Evolutionary conservation across 1,284 basidiomycete genomes (phyloP), one percentile per base, ranked within the genome.

Genomic region (Ustilago hordei): DNA sequence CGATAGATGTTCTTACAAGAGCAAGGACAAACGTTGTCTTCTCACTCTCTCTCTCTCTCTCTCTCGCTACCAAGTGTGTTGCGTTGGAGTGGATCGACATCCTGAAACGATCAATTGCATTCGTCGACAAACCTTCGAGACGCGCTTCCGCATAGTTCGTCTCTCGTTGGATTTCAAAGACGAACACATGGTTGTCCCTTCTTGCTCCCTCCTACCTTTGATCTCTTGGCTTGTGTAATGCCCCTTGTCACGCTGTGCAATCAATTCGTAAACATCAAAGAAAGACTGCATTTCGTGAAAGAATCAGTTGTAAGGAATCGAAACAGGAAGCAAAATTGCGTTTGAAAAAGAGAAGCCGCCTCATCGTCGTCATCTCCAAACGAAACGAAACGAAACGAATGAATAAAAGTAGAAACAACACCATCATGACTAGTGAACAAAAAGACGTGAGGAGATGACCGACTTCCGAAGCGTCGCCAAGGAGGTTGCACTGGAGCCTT

Each of bases 141-240:
- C 36, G 35, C 41, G 19, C 52, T 59, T 62, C 57, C 55, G 34
- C 15, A 8, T n/a, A 55, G 52, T 17, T 32, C 38, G 39, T 19
- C 55, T 38, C 13, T 39, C n/a, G 55, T 48, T 8, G 38, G 31
- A 13, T 23, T 17, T 13, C 28, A 12, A 19, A 55, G 64, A 64
- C 64, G 64, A 73, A 73, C 58, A 73, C 64, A 73, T 73, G 43
- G 32, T 52, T 23, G 15, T 28, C 48, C 19, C 32, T 31, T 32
- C 39, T 32, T 41, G 36, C 31, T 28, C 43, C 36, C 15, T 60
- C 39, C 15, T 43, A 13, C 23, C 39, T 38, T 19, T 32, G 23
- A 19, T 50, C 19, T n/a, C 45, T 28, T 28, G 23, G 23, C 23
- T 28, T 28, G 23, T 28, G 23, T 28, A 28, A 28, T 28, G 23